Evolutionary conservation across 768 basidiomycete species (phyloP), one percentile per base, ranked within the genome.

Genomic region (Russula lepida): DNA sequence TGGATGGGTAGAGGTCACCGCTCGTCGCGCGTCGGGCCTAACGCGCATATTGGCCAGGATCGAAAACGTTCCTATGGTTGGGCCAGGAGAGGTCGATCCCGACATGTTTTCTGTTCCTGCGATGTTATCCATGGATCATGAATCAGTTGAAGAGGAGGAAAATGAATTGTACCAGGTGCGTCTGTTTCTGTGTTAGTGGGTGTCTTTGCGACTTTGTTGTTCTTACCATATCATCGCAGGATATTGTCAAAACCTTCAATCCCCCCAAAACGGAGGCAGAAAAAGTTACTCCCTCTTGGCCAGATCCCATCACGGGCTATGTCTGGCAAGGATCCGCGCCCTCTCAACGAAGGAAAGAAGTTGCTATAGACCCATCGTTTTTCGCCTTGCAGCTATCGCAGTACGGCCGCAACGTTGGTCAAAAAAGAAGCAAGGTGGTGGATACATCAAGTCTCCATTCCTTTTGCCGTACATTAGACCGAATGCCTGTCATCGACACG

Each of bases 401-500:
- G 0, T 86, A 83, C 68, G 85, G 85, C 4, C 76, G 79, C 56
- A 74, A 74, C 54, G 80, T 77, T 66, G 80, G 75, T 64, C 77
- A 71, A 64, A 75, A 68, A 57, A 78, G 69, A 60, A 79, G 77
- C 56, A 75, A 80, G 12, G 74, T 86, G 5, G 71, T 77, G 5
- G 81, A 85, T 50, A 75, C 81, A 11, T 76, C 84, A 1, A 72
- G 74, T 15, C 78, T 89, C 41, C 73, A 81, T 4, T 75, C 79
- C 28, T 83, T 86, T 61, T 76, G 94, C 64, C 76, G 79, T 27
- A 79, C 79, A 7, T 79, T 98, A 48, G 93, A 97, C 67, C 77
- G 81, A 46, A 88, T 89, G 44, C 95, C 94, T 0, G 93, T 98
- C 67, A 95, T 99, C 62, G 97, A 99, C 73, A 94, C 91, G 0